These are phyloP conservation scores for Pseudonitzschia pungens DNA, from an alignment of 108 stramenopile genomes.

Conservation along the genomic window DNA sequence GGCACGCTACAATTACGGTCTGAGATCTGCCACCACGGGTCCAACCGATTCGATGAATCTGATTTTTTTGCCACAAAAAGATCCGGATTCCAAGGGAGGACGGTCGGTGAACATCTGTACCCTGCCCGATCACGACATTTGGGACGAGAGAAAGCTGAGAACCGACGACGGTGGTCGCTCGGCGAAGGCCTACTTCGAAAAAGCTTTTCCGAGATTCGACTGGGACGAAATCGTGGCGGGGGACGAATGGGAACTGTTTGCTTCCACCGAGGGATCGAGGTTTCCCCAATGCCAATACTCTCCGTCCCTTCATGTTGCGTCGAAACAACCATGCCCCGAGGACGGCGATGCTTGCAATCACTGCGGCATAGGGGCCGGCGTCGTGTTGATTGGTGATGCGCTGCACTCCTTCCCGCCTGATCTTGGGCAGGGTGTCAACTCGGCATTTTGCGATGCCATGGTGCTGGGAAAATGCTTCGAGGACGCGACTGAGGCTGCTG, in stretches of 20 bases:
- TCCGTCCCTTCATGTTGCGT: slow-evolving; percentile 42
- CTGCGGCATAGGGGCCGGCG: background rate
- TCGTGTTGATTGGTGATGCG: slow-evolving; percentile 80
- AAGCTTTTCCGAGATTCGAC: background rate
- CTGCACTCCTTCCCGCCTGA: slow-evolving; percentile 88
- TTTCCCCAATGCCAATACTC: slow-evolving; percentile 65
- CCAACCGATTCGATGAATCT: background rate
- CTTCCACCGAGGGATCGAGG: slow-evolving; percentile 48
- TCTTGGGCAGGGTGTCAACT: slow-evolving; percentile 89
- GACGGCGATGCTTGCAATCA: background rate
- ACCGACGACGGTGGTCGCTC: background rate
- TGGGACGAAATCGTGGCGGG: slow-evolving; percentile 12
- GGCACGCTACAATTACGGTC: background rate
- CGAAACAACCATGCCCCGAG: background rate
- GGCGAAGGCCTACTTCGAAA: background rate
- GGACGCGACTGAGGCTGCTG: background rate
- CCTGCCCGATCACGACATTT: background rate
- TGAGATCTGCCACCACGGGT: background rate
- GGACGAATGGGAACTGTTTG: slow-evolving; percentile 72
- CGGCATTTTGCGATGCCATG: slow-evolving; percentile 78
- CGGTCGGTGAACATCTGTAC: background rate
- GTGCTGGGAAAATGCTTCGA: background rate
- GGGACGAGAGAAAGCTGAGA: background rate
- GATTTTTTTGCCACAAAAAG: background rate
- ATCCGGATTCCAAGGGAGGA: background rate